Percentiles rank a stretch among this genome's conserved stretches.
phyloP scores from a whole-genome alignment of 345 rosid genomes.

The Moricandia moricandioides region DNA sequence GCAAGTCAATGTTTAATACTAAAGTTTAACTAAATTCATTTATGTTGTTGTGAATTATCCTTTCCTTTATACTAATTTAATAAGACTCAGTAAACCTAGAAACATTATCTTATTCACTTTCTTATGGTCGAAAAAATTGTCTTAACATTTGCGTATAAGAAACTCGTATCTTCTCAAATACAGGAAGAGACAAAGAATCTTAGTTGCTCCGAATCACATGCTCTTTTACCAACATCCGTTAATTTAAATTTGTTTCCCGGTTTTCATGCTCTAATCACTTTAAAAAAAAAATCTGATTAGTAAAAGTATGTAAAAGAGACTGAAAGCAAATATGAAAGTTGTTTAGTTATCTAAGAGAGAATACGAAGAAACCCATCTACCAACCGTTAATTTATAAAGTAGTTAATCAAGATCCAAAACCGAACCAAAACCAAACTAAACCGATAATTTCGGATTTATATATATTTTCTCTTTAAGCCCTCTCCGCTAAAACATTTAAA shows the following conservation, averaged over 20 bases:
- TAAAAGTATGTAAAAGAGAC: background rate
- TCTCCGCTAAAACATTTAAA: slow-evolving; percentile 21
- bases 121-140: background rate
- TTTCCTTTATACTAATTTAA: background rate
- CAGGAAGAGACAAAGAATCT: background rate
- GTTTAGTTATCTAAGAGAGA: background rate
- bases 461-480: background rate
- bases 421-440: slow-evolving; percentile 13
- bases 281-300: background rate
- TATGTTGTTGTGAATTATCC: background rate
- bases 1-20: slow-evolving; percentile 18
- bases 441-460: background rate
- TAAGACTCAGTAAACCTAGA: background rate
- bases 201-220: slow-evolving; percentile 9
- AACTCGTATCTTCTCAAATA: background rate
- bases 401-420: background rate
- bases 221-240: slow-evolving; percentile 18
- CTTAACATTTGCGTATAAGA: slow-evolving; percentile 9
- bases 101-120: background rate
- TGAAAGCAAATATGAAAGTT: background rate
- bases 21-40: slow-evolving; percentile 1
- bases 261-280: slow-evolving; percentile 3
- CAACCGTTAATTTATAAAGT: slow-evolving; percentile 12
- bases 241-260: slow-evolving; percentile 1
- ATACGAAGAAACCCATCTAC: background rate